Base-by-base conservation (phyloP, 73 alveolate genomes). In the Paramecium sonneborni region DNA sequence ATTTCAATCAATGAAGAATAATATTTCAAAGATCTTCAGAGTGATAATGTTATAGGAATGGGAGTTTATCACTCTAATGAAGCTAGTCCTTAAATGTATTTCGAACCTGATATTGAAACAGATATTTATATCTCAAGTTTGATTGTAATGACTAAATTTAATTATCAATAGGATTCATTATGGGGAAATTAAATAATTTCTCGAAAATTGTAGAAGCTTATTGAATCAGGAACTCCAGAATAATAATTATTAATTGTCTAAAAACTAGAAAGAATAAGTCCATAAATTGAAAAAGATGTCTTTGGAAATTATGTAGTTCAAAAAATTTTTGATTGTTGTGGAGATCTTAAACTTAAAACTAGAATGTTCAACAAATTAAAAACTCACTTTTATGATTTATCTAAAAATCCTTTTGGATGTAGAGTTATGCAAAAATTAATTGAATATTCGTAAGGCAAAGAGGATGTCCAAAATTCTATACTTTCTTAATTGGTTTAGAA, bases 251-350 rank as follows among this genome's bases (percentile, higher is more conserved):
- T 79, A 24, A 79, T 79, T 43, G 90, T 79, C 32, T 12, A 79
- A 18, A 79, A 79, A 10, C 41, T 79, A 14, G 90, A 79, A 62
- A 79, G 90, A 18, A 43, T 43, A 2, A 79, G 90, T 79, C 90
- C 90, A 24, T 21, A 39, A 43, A 79, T 79, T 0, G 44, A 79
- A 28, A 79, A 79, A 28, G 90, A 79, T 79, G 90, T 79, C 26
- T 79, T 79, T 79, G 90, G 90, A 24, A 79, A 79, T 79, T 79
- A 79, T 43, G 90, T 79, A 10, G 90, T 79, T 21, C 35, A 79
- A 44, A 79, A 79, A 46, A 44, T 79, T n/a, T 79, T 79, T 23
- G 90, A 79, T 30, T 14, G 90, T 21, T 14, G 90, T 79, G 90
- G 62, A 23, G 46, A 79, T 44, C 10, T 37, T 4, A 79, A 79